Base-by-base conservation (phyloP, 164 flowering plant species). In the Piper longum region DNA sequence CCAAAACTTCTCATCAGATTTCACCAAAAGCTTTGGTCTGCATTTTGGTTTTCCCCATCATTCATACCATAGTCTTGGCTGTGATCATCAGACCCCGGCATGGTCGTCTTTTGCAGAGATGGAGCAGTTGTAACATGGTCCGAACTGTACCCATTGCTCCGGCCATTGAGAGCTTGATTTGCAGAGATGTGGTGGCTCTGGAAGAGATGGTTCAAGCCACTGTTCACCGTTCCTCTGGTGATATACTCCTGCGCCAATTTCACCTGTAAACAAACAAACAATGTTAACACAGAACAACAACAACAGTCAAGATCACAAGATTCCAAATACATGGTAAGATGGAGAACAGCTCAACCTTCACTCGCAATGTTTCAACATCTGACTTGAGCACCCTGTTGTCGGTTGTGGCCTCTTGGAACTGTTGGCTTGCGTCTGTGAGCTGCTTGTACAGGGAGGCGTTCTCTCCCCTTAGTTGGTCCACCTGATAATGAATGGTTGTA, bases 291-390 rank as follows among this genome's bases (percentile, higher is more conserved):
- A 5, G 52, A 48, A 5, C 14, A 48, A 14, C 8, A 48, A 5
- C 12, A 5, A 48, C 52, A 2, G 11, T 5, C 52, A 4, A 48
- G 8, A 44, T 44, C 11, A 44, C 48, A 44, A 6, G 48, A 44
- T 11, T 44, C 48, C 11, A 5, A 44, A 44, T 16, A 55, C 19
- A 17, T 18, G 19, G 9, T 11, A 19, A n/a, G 51, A 64, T 13
- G 18, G 26, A 43, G 43, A 26, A 11, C 17, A 16, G 5, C 3
- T 9, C 14, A 76, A 90, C 97, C 85, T 85, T 82, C 58, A 86
- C 82, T 79, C 95, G 85, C 62, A 91, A 59, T 64, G 91, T 88
- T 70, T 81, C 93, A 7, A 91, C 93, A 67, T 82, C 79, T 19
- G 96, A 82, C 68, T 82, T 88, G 16, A 91, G 87, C 26, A 88